Percentiles rank a stretch among this genome's conserved stretches.
These are phyloP conservation scores for Gynostemma pentaphyllum DNA, from an alignment of 306 rosid species.

Conservation along the genomic window DNA sequence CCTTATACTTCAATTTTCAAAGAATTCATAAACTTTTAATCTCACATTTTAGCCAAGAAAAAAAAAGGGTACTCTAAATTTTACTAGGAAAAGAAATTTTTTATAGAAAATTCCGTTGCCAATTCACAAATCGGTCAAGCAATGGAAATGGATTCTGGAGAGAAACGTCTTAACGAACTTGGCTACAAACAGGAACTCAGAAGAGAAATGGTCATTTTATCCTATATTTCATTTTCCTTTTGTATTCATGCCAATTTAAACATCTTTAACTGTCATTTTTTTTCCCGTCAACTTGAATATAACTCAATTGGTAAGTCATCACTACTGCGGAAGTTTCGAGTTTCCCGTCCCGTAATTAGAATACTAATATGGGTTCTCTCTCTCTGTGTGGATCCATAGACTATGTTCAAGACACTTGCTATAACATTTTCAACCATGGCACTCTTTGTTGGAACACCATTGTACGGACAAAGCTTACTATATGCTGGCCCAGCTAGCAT, in stretches of 20 bases:
- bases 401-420: slow-evolving; percentile 20
- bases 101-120: no score
- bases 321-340: neutral
- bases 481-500: slow-evolving; percentile 27
- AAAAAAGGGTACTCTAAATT: no score
- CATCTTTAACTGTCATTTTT: neutral
- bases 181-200: slow-evolving; percentile 42
- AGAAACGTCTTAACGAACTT: slow-evolving; percentile 37
- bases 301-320: neutral
- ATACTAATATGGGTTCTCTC: neutral
- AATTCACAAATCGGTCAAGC: no score
- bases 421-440: slow-evolving; percentile 27
- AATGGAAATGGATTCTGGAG: slow-evolving; percentile 30
- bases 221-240: neutral
- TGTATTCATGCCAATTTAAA: neutral
- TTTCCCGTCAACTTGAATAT: neutral
- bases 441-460: slow-evolving; percentile 22
- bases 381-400: slow-evolving; percentile 3
- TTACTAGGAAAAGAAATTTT: no score
- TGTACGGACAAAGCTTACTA: slow-evolving; percentile 19
- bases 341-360: neutral
- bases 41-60: no score
- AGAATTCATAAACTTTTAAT: no score
- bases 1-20: no score
- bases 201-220: slow-evolving; percentile 28